Evolutionary conservation across 805 yeast genomes (phyloP), one percentile per base, ranked within the genome.

Genomic region (Myxozyma sirexii): DNA sequence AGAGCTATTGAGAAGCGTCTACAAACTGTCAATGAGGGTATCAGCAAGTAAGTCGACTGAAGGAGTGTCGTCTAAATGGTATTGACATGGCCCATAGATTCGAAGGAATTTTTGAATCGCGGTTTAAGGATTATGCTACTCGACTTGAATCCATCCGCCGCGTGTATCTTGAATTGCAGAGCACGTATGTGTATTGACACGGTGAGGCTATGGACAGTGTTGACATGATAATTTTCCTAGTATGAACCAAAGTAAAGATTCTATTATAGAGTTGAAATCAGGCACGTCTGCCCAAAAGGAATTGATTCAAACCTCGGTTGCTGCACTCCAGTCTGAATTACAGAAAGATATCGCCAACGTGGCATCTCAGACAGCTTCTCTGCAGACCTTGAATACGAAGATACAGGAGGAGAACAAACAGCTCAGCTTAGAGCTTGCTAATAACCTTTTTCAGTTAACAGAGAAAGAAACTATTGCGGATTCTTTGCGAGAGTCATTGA

Each of bases 1-100:
- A 54, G 45, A n/a, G 15, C 44, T 1, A 37, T 59, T 19, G 59
- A 59, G 21, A 44, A 44, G 12, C 33, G 35, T 42, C 24, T 59
- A 10, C 15, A 39, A 10, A 33, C 23, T 29, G 41, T 50, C 13
- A 24, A 37, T 21, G 31, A 41, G n/a, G 52, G 39, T 5, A 17
- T 49, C 6, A 7, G 19, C 21, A 49, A 26, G 51, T 44, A 39
- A 2, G 50, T 31, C 12, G 1, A 23, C 2, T 2, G 12, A 3
- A 15, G 26, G 13, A 13, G n/a, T 12, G 17, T 6, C 2, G 23
- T 24, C 23, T 24, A 24, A n/a, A 10, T 35, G 4, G 33, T 42
- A 42, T 21, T 19, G 26, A 8, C 44, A 33, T 19, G 12, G 1
- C 0, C 19, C 13, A 13, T 19, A 53, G 61, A 29, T 52, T 52